A percentile compares a stretch with the other conserved stretches of the same genome.
phyloP scores from a whole-genome alignment of 108 stramenopile species.

The Aurantiochytrium sp. region DNA sequence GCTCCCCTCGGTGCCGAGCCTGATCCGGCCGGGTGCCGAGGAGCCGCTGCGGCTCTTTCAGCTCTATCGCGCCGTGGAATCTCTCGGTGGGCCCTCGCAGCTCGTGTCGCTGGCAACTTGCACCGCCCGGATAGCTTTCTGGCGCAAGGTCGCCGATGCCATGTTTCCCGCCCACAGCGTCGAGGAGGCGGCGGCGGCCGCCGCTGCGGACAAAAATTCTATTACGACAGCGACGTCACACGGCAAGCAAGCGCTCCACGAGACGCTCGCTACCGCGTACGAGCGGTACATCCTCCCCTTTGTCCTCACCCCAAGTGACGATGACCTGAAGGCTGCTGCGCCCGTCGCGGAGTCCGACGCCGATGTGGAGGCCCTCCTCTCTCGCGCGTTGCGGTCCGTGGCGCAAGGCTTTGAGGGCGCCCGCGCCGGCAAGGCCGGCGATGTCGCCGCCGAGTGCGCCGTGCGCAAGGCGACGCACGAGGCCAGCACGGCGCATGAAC shows the following conservation, averaged over 20 bases:
- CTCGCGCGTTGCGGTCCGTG: background rate
- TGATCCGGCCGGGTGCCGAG: background rate
- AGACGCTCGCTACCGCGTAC: background rate
- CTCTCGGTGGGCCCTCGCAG: background rate
- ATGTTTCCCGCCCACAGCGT: background rate
- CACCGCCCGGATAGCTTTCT: background rate
- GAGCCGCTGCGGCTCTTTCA: background rate
- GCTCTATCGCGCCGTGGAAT: background rate
- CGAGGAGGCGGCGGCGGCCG: background rate
- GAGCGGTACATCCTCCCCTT: constrained; percentile 12
- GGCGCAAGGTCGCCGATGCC: background rate
- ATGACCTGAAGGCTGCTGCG: background rate
- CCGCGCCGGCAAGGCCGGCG: background rate
- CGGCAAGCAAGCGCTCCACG: background rate
- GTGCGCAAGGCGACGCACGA: background rate
- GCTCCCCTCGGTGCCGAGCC: background rate
- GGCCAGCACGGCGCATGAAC: background rate
- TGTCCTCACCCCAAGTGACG: background rate
- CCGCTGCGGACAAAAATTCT: too few relatives aligned
- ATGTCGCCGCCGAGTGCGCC: background rate
- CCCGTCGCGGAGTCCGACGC: background rate
- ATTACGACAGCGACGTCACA: too few relatives aligned
- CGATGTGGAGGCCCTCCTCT: background rate
- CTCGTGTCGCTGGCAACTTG: background rate
- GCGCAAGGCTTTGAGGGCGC: background rate